Conservation (phyloP, 345 rosid genomes). For the Noccaea bulbosa region DNA sequence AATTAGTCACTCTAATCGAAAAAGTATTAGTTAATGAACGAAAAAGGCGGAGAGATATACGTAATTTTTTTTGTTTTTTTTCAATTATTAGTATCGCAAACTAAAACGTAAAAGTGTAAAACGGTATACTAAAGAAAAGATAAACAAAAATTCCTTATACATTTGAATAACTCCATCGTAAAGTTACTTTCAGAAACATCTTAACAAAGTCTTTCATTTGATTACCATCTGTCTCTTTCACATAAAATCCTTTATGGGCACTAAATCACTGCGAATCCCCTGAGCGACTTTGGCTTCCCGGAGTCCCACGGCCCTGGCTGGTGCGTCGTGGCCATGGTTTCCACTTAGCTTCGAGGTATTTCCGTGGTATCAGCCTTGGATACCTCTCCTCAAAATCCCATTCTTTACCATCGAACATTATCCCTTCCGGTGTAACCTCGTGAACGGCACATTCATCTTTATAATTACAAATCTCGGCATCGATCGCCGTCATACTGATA, state of each 20-base stretch:
- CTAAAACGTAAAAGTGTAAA: background rate
- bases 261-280: slow-evolving; percentile 34
- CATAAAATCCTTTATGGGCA: slow-evolving; percentile 27
- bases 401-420: slow-evolving; percentile 37
- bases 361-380: slow-evolving; percentile 29
- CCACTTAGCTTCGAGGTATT: slow-evolving; percentile 39
- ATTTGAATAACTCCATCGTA: background rate
- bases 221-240: background rate
- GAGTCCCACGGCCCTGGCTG: background rate
- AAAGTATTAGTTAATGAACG: background rate
- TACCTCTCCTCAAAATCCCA: slow-evolving; percentile 41
- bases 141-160: slow-evolving; percentile 12
- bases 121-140: background rate
- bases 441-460: slow-evolving; percentile 32
- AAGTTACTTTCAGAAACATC: background rate
- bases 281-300: slow-evolving; percentile 13
- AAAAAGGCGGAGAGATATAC: background rate
- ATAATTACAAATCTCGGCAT: slow-evolving; percentile 36
- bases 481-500: slow-evolving; percentile 37
- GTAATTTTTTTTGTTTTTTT: background rate
- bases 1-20: background rate
- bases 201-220: background rate
- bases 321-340: slow-evolving; percentile 42
- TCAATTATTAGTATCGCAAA: background rate
- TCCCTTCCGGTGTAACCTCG: slow-evolving; percentile 38